These are phyloP conservation scores for Stephania yunnanensis DNA, from an alignment of 164 flowering plant genomes.

Conservation along the genomic window DNA sequence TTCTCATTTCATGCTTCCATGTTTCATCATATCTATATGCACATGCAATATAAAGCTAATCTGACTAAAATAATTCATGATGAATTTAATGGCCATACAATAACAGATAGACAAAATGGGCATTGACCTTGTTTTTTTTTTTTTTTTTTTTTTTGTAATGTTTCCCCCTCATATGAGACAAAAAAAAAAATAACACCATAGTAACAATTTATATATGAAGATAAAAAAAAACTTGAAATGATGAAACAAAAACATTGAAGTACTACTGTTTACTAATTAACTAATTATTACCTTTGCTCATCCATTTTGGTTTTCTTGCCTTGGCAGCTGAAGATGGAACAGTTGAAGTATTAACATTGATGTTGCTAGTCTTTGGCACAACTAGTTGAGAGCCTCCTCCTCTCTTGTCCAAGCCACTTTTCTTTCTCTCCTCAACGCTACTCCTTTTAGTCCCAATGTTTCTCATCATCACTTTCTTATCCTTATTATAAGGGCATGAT, in stretches of 20 bases:
- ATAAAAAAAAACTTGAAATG: background rate
- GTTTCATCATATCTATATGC: background rate
- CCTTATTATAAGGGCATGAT: conserved; percentile 9
- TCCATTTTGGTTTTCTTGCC: conserved; percentile 20
- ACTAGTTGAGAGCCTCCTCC: background rate
- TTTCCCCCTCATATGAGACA: background rate
- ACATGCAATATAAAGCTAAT: background rate
- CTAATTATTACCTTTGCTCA: background rate
- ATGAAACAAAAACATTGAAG: background rate
- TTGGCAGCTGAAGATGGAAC: conserved; percentile 19
- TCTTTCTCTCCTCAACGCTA: conserved; percentile 5
- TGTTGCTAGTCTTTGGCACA: background rate
- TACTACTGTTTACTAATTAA: too few species aligned
- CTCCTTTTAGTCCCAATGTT: conserved; percentile 22
- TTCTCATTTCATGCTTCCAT: conserved; percentile 4
- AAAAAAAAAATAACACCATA: background rate
- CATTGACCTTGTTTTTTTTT: background rate
- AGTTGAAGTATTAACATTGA: conserved; percentile 9
- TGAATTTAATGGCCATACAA: background rate
- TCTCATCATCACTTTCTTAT: conserved; percentile 16
- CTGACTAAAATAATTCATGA: background rate
- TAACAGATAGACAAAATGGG: background rate
- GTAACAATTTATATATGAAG: background rate
- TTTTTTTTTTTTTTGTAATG: background rate
- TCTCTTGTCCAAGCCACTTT: background rate